Evolutionary conservation across 2,329 filamentous ascomycete genomes (phyloP).

Genomic region (Alternaria angustiovoidea): DNA sequence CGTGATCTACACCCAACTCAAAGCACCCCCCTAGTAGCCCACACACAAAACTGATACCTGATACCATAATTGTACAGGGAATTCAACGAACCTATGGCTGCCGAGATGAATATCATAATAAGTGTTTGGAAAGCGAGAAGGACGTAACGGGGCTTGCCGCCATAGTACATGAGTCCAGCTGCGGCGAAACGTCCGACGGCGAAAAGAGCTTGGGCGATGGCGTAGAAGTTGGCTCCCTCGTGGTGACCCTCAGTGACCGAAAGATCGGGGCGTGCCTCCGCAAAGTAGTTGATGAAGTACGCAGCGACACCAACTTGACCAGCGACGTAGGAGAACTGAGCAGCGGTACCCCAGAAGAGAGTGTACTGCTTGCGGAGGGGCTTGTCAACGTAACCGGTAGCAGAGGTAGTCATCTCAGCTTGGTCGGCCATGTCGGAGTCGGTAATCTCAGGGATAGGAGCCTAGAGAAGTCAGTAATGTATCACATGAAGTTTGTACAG

Average conservation of each 20-base stretch:
- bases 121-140: conserved; percentile 47
- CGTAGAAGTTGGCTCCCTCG: conserved; percentile 50
- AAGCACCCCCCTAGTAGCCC: too few relatives aligned
- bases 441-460: conserved; percentile 69
- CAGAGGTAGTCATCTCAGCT: conserved; percentile 42
- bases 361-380: conserved; percentile 70
- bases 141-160: conserved; percentile 48
- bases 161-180: conserved; percentile 48
- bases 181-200: conserved; percentile 49
- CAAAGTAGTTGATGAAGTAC: conserved; percentile 53
- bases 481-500: not conserved
- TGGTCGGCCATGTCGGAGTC: conserved; percentile 68
- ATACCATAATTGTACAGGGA: too few relatives aligned
- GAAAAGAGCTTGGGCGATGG: conserved; percentile 50
- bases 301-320: conserved; percentile 64
- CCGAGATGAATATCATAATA: conserved; percentile 49
- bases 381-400: conserved; percentile 65
- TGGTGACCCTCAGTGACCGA: conserved; percentile 35
- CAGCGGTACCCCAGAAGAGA: conserved; percentile 47
- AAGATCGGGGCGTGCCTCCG: conserved; percentile 45
- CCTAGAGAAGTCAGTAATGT: not conserved
- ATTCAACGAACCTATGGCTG: conserved; percentile 30
- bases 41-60: too few relatives aligned
- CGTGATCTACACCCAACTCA: too few relatives aligned
- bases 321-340: conserved; percentile 64